These are phyloP conservation scores for Epichloe sibirici DNA, from an alignment of 2,329 filamentous ascomycete species.

Conservation along the genomic window DNA sequence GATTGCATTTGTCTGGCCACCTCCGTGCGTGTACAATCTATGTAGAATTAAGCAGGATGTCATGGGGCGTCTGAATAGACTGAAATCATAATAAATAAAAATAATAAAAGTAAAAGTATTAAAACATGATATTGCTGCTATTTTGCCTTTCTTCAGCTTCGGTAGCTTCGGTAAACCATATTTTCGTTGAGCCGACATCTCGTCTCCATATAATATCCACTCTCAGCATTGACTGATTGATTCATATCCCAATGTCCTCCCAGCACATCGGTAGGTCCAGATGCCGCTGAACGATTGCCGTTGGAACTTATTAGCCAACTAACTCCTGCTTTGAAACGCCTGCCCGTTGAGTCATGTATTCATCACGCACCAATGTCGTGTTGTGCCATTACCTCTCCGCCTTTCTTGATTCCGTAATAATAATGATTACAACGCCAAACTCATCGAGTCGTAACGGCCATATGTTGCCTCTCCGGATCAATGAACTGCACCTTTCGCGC, in stretches of 20 bases:
- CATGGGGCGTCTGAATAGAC: not conserved
- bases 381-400: not conserved
- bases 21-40: not conserved
- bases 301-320: too few relatives aligned
- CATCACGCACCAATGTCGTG: not conserved
- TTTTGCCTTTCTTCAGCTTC: not conserved
- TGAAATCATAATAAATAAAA: not conserved
- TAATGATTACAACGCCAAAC: not conserved
- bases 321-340: not conserved
- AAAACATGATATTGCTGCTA: not conserved
- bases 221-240: too few relatives aligned
- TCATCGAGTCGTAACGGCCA: constrained; percentile 17
- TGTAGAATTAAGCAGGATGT: constrained; percentile 1
- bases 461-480: constrained; percentile 23
- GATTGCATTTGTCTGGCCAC: constrained; percentile 6
- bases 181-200: too few relatives aligned
- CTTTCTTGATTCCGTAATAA: not conserved
- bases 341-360: not conserved
- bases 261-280: too few relatives aligned
- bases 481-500: constrained; percentile 28
- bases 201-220: too few relatives aligned
- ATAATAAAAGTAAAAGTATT: not conserved
- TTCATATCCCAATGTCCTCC: too few relatives aligned
- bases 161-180: too few relatives aligned
- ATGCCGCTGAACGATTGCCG: too few relatives aligned